These are phyloP conservation scores for Pseudisothecium myosuroides DNA, from an alignment of 225 moss, liverwort and hornwort genomes.

Conservation along the genomic window DNA sequence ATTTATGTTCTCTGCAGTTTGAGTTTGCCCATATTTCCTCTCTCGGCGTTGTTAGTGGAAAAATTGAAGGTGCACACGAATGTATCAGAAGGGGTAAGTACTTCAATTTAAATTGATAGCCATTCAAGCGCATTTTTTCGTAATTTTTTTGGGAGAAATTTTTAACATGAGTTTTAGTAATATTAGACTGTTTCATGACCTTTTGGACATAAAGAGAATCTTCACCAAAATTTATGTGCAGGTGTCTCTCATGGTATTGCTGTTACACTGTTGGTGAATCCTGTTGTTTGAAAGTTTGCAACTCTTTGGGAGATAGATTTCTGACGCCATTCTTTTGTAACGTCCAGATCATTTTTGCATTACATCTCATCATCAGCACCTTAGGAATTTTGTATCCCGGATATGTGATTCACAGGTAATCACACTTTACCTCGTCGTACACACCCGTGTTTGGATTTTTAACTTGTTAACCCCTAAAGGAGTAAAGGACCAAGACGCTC, in stretches of 20 bases:
- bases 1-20: constrained; percentile 36
- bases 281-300: neutral
- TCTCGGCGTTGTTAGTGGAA: constrained; percentile 69
- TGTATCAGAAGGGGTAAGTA: constrained; percentile 47
- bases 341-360: constrained; percentile 41
- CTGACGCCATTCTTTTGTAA: neutral
- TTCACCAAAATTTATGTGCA: neutral
- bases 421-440: neutral
- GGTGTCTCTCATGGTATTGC: neutral
- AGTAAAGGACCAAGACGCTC: neutral
- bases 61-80: constrained; percentile 34
- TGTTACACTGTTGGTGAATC: neutral
- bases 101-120: neutral
- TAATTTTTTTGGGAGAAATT: neutral
- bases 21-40: constrained; percentile 62
- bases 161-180: neutral
- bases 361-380: constrained; percentile 60
- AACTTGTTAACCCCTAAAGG: neutral
- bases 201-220: neutral
- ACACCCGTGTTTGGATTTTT: neutral
- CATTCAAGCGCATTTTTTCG: neutral
- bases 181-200: neutral
- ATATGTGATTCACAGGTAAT: constrained; percentile 78
- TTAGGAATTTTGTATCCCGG: constrained; percentile 69
- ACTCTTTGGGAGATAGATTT: neutral